A percentile compares a stretch with the other conserved stretches of the same genome.
phyloP scores from a whole-genome alignment of 2,329 filamentous ascomycete species.

The Orbilia blumenaviensis region DNA sequence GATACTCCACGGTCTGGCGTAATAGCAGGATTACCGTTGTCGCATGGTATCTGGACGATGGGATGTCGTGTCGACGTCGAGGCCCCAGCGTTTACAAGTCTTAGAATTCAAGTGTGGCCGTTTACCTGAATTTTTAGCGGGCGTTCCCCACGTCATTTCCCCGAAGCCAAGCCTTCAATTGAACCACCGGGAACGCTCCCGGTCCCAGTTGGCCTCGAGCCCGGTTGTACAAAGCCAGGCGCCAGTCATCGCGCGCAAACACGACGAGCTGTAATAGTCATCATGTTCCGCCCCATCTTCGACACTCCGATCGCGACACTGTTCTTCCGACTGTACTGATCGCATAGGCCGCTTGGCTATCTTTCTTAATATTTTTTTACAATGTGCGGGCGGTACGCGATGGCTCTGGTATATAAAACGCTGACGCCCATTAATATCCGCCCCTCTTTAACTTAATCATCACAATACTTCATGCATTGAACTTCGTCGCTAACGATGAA shows the following conservation, averaged over 20 bases:
- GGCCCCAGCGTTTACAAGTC: no score
- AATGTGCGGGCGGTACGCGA: constrained; percentile 54
- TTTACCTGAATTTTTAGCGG: constrained; percentile 22
- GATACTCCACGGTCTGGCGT: not conserved
- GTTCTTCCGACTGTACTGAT: not conserved
- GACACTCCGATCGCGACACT: not conserved
- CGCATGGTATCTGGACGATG: not conserved
- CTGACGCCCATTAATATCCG: not conserved
- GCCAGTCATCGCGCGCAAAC: constrained; percentile 29
- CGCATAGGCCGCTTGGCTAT: not conserved
- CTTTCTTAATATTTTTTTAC: not conserved
- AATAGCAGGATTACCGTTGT: not conserved
- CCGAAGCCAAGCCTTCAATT: not conserved
- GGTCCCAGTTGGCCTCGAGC: no score
- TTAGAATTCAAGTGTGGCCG: not conserved
- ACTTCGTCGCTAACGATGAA: not conserved
- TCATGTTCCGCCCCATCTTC: not conserved
- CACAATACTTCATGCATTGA: not conserved
- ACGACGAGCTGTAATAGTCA: no score
- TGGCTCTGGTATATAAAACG: constrained; percentile 42
- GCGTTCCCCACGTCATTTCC: constrained; percentile 12
- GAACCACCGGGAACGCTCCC: not conserved
- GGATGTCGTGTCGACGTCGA: not conserved
- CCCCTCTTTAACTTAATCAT: not conserved
- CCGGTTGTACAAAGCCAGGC: constrained; percentile 24